Evolutionary conservation across 2,329 filamentous ascomycete genomes (phyloP).

Genomic region (Ophiostoma ips): DNA sequence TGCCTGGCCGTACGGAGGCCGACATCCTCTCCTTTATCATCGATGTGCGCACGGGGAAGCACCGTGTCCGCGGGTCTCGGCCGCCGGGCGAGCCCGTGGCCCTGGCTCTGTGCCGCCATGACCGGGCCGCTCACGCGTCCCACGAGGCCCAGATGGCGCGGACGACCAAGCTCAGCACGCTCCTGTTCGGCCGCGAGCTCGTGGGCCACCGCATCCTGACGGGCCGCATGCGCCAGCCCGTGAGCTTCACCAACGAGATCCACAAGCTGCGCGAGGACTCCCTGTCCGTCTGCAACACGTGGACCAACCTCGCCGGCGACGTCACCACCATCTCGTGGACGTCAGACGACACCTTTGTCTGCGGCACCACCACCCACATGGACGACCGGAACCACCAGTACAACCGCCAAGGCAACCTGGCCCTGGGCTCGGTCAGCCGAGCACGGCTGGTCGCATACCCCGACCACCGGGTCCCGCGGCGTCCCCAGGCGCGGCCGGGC

Average conservation of each 20-base stretch:
- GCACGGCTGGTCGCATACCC: slow-evolving; percentile 36
- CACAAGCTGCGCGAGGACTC: slow-evolving; percentile 35
- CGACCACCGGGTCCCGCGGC: slow-evolving; percentile 41
- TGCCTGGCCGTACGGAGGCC: slow-evolving; percentile 16
- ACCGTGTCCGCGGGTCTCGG: neutral
- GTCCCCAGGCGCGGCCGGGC: slow-evolving; percentile 26
- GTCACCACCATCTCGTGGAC: slow-evolving; percentile 45
- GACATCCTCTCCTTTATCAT: slow-evolving; percentile 26
- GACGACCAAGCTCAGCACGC: slow-evolving; percentile 22
- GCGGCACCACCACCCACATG: slow-evolving; percentile 48
- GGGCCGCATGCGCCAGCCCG: slow-evolving; percentile 24
- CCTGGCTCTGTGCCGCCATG: slow-evolving; percentile 17
- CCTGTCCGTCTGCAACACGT: slow-evolving; percentile 36
- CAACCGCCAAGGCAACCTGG: slow-evolving; percentile 49
- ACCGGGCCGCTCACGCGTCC: neutral
- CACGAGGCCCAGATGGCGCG: slow-evolving; percentile 17
- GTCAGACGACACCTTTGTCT: slow-evolving; percentile 39
- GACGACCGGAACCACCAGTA: slow-evolving; percentile 52
- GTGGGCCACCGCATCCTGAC: slow-evolving; percentile 24
- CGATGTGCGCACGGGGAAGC: slow-evolving; percentile 19
- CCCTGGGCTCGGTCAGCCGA: slow-evolving; percentile 34
- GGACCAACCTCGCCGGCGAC: slow-evolving; percentile 48
- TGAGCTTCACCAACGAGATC: slow-evolving; percentile 33
- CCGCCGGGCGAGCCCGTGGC: slow-evolving; percentile 9
- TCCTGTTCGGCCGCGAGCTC: slow-evolving; percentile 37